These are phyloP conservation scores for Radiomyces spectabilis DNA, from an alignment of 192 early-diverging fungal species.

Conservation along the genomic window DNA sequence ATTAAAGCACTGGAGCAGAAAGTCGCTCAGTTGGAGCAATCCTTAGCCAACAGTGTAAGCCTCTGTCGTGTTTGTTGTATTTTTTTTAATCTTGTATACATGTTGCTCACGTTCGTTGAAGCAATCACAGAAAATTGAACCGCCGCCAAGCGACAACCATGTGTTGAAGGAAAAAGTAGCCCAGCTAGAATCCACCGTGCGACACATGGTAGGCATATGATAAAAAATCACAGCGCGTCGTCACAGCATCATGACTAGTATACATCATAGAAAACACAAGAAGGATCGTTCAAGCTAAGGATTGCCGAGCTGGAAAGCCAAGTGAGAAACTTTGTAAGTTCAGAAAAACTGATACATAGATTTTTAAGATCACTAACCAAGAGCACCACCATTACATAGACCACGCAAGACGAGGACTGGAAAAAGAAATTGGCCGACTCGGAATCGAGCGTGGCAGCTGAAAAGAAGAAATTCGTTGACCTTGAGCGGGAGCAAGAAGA, in stretches of 20 bases:
- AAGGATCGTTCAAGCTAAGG: neutral
- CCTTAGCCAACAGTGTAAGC: too few species aligned
- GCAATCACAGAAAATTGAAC: too few species aligned
- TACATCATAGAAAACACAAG: slow-evolving; percentile 4
- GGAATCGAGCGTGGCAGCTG: slow-evolving; percentile 1
- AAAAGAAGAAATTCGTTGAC: slow-evolving; percentile 24
- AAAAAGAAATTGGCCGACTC: slow-evolving; percentile 5
- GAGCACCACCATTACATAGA: neutral
- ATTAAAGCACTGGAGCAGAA: slow-evolving; percentile 2
- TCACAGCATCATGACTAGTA: too few species aligned
- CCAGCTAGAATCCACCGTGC: too few species aligned
- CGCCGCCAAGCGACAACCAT: too few species aligned
- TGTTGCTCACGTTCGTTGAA: too few species aligned
- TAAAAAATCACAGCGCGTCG: neutral
- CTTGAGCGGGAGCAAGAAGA: slow-evolving; percentile 41
- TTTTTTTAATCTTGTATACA: too few species aligned
- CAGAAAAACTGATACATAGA: slow-evolving; percentile 3
- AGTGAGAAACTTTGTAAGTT: neutral
- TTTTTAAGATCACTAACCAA: neutral
- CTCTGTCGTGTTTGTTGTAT: too few species aligned
- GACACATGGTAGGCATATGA: neutral
- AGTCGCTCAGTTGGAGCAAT: neutral
- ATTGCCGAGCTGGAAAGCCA: neutral
- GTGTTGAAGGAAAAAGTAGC: too few species aligned
- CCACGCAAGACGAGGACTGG: neutral